Conservation (phyloP, 1,139 yeast genomes). For the Pichia sp. region DNA sequence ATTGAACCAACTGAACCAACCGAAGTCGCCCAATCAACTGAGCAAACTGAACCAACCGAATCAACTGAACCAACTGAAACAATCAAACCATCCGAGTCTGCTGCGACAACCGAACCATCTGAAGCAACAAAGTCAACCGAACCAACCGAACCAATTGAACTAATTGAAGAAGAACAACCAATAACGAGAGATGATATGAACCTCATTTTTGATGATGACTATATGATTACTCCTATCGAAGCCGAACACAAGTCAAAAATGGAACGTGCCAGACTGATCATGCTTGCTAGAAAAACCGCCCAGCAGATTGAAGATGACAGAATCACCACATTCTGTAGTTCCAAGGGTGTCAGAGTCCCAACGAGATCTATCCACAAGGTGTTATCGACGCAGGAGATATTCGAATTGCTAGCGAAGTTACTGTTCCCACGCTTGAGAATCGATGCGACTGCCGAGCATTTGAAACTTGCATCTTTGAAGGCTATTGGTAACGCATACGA, state of each 20-base stretch:
- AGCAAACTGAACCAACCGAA: too few species aligned
- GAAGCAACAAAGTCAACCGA: too few species aligned
- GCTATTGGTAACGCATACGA: constrained; percentile 18
- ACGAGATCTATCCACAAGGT: constrained; percentile 14
- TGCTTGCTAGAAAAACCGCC: neutral
- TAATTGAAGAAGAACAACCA: too few species aligned
- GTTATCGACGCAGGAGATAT: constrained; percentile 19
- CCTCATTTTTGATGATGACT: too few species aligned
- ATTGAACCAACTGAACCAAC: too few species aligned
- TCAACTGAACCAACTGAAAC: too few species aligned
- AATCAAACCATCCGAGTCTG: too few species aligned
- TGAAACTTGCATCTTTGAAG: constrained; percentile 5
- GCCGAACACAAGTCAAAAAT: neutral
- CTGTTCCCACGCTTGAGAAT: constrained; percentile 21
- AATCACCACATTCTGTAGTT: constrained; percentile 11
- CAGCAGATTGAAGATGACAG: constrained; percentile 11
- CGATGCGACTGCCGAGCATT: constrained; percentile 4
- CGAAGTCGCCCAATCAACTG: too few species aligned
- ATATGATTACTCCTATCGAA: neutral
- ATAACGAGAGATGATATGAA: too few species aligned
- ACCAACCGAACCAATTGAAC: too few species aligned
- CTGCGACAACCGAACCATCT: too few species aligned
- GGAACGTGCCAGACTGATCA: neutral
- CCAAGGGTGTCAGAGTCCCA: constrained; percentile 19
- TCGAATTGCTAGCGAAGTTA: constrained; percentile 17